These are phyloP conservation scores for Arachis monticola DNA, from an alignment of 331 rosid genomes.

Conservation along the genomic window DNA sequence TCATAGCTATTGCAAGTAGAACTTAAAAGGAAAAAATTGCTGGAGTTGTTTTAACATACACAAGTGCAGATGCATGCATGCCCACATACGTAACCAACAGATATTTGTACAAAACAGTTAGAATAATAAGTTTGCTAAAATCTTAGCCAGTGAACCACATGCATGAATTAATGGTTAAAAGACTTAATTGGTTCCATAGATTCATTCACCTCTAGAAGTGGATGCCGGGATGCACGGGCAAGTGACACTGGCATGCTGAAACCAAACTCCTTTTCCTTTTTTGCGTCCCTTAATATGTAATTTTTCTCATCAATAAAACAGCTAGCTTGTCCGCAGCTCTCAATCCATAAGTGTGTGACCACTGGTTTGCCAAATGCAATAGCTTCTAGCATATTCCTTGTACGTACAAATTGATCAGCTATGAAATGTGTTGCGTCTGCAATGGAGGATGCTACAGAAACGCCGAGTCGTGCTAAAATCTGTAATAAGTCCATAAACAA, in stretches of 20 bases:
- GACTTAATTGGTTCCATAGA: constrained; percentile 3
- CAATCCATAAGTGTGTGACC: constrained; percentile 90
- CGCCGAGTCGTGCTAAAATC: constrained; percentile 76
- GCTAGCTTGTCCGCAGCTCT: constrained; percentile 92
- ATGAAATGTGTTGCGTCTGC: constrained; percentile 93
- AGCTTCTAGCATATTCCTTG: constrained; percentile 93
- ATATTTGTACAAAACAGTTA: no score
- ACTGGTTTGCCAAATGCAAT: constrained; percentile 91
- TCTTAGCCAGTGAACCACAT: constrained; percentile 4
- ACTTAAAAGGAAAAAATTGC: no score
- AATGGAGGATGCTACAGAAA: constrained; percentile 69
- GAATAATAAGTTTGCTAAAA: background rate
- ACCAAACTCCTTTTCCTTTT: constrained; percentile 92
- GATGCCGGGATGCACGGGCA: constrained; percentile 65
- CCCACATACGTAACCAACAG: no score
- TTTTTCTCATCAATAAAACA: constrained; percentile 88
- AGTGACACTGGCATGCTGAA: constrained; percentile 86
- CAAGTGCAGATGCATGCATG: no score
- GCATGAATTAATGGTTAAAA: constrained; percentile 27
- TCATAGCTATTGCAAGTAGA: no score
- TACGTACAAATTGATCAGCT: constrained; percentile 87
- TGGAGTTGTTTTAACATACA: no score
- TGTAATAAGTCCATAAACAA: constrained; percentile 48
- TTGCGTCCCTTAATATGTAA: constrained; percentile 74
- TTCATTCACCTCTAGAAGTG: constrained; percentile 72